phyloP scores from a whole-genome alignment of 306 rosid genomes.

The Trifolium pratense region DNA sequence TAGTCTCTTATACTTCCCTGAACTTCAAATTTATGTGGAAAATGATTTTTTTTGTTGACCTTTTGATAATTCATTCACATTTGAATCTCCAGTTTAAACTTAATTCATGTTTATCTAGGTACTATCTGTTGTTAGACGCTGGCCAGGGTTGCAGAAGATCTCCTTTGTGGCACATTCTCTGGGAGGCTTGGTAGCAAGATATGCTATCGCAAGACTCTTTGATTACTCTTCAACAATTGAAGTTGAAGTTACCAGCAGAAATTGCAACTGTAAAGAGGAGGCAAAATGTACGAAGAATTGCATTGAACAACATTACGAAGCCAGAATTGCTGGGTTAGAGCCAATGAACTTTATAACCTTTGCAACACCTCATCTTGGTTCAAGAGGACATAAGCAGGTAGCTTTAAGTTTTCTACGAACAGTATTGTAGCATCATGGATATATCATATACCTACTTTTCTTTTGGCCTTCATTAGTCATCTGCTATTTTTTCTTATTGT shows the following conservation, averaged over 20 bases:
- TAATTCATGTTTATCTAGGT: constrained; percentile 63
- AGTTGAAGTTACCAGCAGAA: constrained; percentile 40
- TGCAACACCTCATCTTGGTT: constrained; percentile 98
- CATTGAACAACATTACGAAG: constrained; percentile 48
- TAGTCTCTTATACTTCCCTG: constrained; percentile 9
- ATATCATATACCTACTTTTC: constrained; percentile 15
- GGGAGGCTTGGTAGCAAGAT: constrained; percentile 95
- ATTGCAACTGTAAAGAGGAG: constrained; percentile 48
- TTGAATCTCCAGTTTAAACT: constrained; percentile 12
- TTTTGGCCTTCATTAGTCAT: constrained; percentile 5
- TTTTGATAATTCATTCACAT: constrained; percentile 12
- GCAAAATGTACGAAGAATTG: constrained; percentile 46
- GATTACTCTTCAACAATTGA: constrained; percentile 49
- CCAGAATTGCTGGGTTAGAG: constrained; percentile 83
- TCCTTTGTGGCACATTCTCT: constrained; percentile 97
- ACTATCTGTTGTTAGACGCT: constrained; percentile 56
- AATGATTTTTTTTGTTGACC: not conserved
- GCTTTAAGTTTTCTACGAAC: constrained; percentile 33
- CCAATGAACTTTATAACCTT: constrained; percentile 91
- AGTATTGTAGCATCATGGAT: constrained; percentile 16
- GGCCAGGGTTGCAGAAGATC: constrained; percentile 76
- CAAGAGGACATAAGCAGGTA: constrained; percentile 88
- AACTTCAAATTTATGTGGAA: not conserved
- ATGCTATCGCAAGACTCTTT: constrained; percentile 85
- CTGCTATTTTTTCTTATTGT: not conserved